Evolutionary conservation across 257 asterid species (phyloP).

Genomic region (Sherardia arvensis): DNA sequence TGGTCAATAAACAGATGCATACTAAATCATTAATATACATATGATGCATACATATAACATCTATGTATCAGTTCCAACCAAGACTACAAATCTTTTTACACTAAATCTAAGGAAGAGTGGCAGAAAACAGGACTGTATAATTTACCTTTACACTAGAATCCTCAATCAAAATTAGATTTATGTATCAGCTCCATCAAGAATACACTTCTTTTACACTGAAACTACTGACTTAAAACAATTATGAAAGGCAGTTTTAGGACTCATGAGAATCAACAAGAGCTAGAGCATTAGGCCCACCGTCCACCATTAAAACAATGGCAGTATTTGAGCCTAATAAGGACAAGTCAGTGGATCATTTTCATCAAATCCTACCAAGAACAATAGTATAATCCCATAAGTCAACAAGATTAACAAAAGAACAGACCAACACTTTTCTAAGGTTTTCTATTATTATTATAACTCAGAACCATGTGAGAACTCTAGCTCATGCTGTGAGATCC

Average conservation of each 20-base stretch:
- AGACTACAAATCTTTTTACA: too few relatives aligned
- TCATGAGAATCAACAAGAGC: background rate
- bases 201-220: too few relatives aligned
- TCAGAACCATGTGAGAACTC: background rate
- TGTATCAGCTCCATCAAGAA: too few relatives aligned
- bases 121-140: too few relatives aligned
- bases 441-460: too few relatives aligned
- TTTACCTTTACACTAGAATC: too few relatives aligned
- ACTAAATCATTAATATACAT: too few relatives aligned
- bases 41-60: too few relatives aligned
- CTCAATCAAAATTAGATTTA: too few relatives aligned
- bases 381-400: background rate
- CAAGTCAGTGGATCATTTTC: background rate
- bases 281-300: background rate
- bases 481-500: background rate
- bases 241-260: background rate
- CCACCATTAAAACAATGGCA: background rate
- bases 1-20: background rate
- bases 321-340: background rate
- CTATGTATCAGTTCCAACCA: too few relatives aligned
- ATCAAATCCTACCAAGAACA: background rate
- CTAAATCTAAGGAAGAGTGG: too few relatives aligned
- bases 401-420: background rate
- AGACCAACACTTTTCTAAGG: background rate
- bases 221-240: background rate